A percentile compares a stretch with the other conserved stretches of the same genome.
Conservation (phyloP, 306 rosid genomes). For the Lagenaria siceraria region DNA sequence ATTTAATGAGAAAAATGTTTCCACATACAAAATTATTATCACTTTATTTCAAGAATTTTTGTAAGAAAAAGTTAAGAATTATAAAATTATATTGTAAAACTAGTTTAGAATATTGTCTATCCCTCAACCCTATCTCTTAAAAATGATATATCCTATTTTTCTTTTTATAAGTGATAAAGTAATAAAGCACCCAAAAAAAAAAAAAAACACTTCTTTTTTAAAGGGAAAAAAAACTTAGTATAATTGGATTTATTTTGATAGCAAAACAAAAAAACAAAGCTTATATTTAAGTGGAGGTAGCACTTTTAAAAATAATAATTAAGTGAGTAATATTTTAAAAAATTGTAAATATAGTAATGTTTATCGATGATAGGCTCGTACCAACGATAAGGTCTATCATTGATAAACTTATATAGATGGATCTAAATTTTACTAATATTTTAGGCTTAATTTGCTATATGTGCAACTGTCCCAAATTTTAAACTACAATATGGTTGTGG, state of each 20-base stretch:
- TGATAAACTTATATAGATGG: too few relatives aligned
- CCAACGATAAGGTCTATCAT: too few relatives aligned
- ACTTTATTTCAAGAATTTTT: background rate
- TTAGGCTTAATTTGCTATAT: too few relatives aligned
- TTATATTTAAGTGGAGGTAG: background rate
- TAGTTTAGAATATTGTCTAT: background rate
- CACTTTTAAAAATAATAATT: too few relatives aligned
- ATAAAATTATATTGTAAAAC: background rate
- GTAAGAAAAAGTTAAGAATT: background rate
- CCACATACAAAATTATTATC: background rate
- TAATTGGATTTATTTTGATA: background rate
- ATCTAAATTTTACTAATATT: too few relatives aligned
- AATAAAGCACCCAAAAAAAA: background rate
- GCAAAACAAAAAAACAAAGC: background rate
- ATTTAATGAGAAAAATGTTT: background rate
- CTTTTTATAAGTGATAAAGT: background rate
- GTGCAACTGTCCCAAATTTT: too few relatives aligned
- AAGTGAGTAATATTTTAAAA: too few relatives aligned
- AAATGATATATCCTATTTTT: background rate
- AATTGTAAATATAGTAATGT: too few relatives aligned
- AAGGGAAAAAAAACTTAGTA: background rate
- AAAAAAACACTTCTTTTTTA: too few relatives aligned
- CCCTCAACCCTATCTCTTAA: too few relatives aligned
- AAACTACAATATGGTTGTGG: too few relatives aligned
- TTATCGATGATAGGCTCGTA: too few relatives aligned